Evolutionary conservation across 2,329 filamentous ascomycete species (phyloP).

Genomic region (Fusarium duplospermum): DNA sequence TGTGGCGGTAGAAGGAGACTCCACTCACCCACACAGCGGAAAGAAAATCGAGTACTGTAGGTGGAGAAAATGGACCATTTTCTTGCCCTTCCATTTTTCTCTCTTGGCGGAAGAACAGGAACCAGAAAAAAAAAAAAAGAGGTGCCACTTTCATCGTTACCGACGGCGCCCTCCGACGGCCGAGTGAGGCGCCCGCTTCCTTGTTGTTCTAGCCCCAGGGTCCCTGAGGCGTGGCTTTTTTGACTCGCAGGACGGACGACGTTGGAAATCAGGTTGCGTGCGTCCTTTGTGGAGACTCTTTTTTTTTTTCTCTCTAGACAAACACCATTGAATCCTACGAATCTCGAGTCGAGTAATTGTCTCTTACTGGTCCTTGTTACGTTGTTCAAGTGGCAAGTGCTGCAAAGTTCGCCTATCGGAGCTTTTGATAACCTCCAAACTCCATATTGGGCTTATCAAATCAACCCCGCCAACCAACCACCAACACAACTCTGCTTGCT

Average conservation of each 20-base stretch:
- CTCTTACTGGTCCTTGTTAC: neutral
- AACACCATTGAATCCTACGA: neutral
- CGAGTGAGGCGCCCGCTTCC: slow-evolving; percentile 17
- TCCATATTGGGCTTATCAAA: neutral
- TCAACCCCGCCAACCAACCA: slow-evolving; percentile 14
- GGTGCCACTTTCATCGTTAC: slow-evolving; percentile 17
- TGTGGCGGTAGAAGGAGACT: slow-evolving; percentile 22
- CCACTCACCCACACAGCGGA: slow-evolving; percentile 16
- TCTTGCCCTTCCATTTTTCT: neutral
- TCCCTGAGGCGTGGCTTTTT: neutral
- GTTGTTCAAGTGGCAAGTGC: neutral
- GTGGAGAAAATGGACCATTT: slow-evolving; percentile 1
- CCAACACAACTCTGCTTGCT: neutral
- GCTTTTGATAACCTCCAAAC: neutral
- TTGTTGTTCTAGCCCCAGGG: slow-evolving; percentile 22
- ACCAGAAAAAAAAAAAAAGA: neutral
- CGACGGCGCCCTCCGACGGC: slow-evolving; percentile 40
- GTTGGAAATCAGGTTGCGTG: neutral
- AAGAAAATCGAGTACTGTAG: neutral
- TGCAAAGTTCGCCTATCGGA: neutral
- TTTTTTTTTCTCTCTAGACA: neutral
- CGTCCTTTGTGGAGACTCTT: neutral
- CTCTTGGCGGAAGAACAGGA: neutral
- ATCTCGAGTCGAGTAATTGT: neutral
- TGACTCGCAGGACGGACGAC: neutral